These are phyloP conservation scores for Pleurotus salmoneostramineus DNA, from an alignment of 768 basidiomycete genomes.

Conservation along the genomic window DNA sequence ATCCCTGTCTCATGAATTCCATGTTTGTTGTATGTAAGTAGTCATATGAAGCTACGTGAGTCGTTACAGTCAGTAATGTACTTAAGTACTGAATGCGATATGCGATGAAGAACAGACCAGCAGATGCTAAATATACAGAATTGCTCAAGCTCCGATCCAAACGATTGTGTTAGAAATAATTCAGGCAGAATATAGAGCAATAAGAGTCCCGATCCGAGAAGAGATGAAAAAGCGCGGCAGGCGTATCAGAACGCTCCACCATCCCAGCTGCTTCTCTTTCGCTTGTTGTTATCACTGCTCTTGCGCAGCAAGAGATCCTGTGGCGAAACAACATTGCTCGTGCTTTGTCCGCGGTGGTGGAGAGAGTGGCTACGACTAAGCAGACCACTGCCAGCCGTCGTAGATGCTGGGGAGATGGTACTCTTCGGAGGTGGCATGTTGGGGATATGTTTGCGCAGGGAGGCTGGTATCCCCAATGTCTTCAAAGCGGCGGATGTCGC, in stretches of 20 bases:
- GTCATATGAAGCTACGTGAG: neutral
- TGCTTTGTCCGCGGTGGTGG: constrained; percentile 42
- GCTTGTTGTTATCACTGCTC: constrained; percentile 43
- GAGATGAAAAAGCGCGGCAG: neutral
- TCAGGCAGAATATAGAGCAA: neutral
- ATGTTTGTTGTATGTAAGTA: too few species aligned
- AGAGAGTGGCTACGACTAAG: constrained; percentile 23
- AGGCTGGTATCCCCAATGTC: constrained; percentile 10
- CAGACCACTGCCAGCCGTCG: constrained; percentile 5
- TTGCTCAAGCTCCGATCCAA: neutral
- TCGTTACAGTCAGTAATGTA: neutral
- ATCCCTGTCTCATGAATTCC: too few species aligned
- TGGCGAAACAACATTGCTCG: constrained; percentile 38
- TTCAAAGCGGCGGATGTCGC: constrained; percentile 19
- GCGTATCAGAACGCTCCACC: constrained; percentile 28
- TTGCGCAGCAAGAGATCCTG: constrained; percentile 40
- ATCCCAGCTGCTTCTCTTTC: constrained; percentile 58
- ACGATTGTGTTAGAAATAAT: neutral
- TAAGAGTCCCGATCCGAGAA: neutral
- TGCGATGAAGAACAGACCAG: neutral
- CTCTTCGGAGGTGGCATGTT: constrained; percentile 22
- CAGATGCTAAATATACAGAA: neutral
- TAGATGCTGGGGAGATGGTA: constrained; percentile 27
- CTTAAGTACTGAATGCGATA: neutral
- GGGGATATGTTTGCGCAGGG: constrained; percentile 10